Evolutionary conservation across 2,329 filamentous ascomycete species (phyloP).

Genomic region (Hypoxylon sp.): DNA sequence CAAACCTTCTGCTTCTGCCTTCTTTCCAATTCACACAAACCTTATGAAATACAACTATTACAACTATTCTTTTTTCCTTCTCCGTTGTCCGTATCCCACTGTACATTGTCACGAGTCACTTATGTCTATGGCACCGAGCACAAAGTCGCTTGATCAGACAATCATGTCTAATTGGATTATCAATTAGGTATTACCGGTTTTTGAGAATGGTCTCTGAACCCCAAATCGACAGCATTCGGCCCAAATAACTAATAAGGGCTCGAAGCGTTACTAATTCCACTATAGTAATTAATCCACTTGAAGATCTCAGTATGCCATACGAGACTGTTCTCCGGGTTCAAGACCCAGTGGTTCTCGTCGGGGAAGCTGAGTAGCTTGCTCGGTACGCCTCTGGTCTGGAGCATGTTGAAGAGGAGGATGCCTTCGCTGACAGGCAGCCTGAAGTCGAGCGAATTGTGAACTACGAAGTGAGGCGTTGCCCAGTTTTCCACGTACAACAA

Average conservation of each 20-base stretch:
- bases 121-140: constrained; percentile 17
- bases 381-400: constrained; percentile 75
- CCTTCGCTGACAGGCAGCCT: constrained; percentile 77
- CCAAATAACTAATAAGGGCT: constrained; percentile 52
- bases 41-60: background rate
- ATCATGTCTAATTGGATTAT: constrained; percentile 43
- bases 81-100: constrained; percentile 12
- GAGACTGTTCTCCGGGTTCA: constrained; percentile 77
- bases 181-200: constrained; percentile 40
- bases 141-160: constrained; percentile 40
- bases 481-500: constrained; percentile 67
- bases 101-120: constrained; percentile 23
- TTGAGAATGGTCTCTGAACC: constrained; percentile 8
- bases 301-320: constrained; percentile 78
- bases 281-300: constrained; percentile 76
- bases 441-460: constrained; percentile 78
- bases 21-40: constrained; percentile 2
- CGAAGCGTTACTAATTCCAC: constrained; percentile 52
- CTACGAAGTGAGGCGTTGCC: constrained; percentile 78
- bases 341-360: constrained; percentile 81
- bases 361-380: constrained; percentile 78
- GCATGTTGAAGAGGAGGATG: constrained; percentile 76
- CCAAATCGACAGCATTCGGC: constrained; percentile 1
- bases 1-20: background rate
- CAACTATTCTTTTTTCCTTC: background rate